Conservation (phyloP, 2,329 filamentous ascomycete genomes). For the Zymoseptoria pseudotritici region DNA sequence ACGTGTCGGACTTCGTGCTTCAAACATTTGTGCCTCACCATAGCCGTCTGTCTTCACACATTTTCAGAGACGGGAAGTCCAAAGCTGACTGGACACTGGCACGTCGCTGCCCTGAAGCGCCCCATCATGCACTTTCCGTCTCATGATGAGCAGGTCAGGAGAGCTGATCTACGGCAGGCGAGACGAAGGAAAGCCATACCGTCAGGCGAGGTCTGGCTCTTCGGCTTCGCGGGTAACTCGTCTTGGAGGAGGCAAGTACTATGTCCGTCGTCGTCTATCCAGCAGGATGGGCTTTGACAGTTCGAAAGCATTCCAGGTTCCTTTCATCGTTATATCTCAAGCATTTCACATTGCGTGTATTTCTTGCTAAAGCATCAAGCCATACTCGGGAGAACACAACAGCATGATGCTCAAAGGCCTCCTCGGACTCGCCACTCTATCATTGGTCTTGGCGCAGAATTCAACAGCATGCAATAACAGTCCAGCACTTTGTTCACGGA, state of each 20-base stretch:
- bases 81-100: no score
- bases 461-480: constrained; percentile 49
- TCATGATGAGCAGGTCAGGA: no score
- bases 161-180: background rate
- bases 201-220: background rate
- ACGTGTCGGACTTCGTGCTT: no score
- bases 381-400: background rate
- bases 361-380: background rate
- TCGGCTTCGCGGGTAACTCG: background rate
- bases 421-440: constrained; percentile 4
- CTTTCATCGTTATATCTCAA: background rate
- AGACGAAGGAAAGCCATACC: background rate
- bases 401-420: background rate
- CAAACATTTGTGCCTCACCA: no score
- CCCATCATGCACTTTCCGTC: no score
- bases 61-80: no score
- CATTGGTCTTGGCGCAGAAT: constrained; percentile 8
- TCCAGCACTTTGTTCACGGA: constrained; percentile 47
- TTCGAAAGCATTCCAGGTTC: background rate
- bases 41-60: no score
- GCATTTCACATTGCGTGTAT: background rate
- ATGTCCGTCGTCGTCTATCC: background rate
- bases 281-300: background rate
- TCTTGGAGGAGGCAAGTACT: background rate
- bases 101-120: no score